These are phyloP conservation scores for Sporothrix phasma DNA, from an alignment of 2,329 filamentous ascomycete species.

Conservation along the genomic window DNA sequence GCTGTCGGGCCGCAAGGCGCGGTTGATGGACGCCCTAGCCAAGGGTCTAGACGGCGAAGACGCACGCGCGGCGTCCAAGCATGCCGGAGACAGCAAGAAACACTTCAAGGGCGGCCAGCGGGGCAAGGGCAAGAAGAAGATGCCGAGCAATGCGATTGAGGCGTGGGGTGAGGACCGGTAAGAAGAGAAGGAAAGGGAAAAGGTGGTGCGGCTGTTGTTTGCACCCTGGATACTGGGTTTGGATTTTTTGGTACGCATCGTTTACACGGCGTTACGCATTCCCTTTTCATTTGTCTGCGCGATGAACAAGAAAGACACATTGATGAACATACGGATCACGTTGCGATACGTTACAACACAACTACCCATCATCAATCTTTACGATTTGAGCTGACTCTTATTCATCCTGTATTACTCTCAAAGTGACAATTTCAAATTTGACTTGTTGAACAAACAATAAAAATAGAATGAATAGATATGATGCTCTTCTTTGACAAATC, in stretches of 20 bases:
- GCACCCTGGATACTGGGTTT: background rate
- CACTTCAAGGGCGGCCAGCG: slow-evolving; percentile 73
- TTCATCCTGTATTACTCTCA: too few relatives aligned
- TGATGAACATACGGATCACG: background rate
- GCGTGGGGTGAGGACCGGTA: slow-evolving; percentile 5
- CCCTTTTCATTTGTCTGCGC: background rate
- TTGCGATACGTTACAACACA: background rate
- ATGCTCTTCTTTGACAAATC: background rate
- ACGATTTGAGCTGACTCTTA: too few relatives aligned
- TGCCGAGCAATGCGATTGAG: slow-evolving; percentile 12
- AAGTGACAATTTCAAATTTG: too few relatives aligned
- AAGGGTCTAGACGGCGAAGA: slow-evolving; percentile 77
- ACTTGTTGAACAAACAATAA: background rate
- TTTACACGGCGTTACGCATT: background rate
- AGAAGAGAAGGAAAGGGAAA: too few relatives aligned
- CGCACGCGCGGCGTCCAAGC: slow-evolving; percentile 47
- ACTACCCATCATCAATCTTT: too few relatives aligned
- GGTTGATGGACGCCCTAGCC: slow-evolving; percentile 71
- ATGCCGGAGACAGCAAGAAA: slow-evolving; percentile 65
- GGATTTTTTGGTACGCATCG: background rate
- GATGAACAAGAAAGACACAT: background rate
- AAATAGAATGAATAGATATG: background rate
- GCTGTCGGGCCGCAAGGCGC: slow-evolving; percentile 73
- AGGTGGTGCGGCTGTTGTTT: background rate
- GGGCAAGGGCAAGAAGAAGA: slow-evolving; percentile 36